Evolutionary conservation across 1,284 basidiomycete species (phyloP), one percentile per base, ranked within the genome.

Genomic region (Grifola frondosa): DNA sequence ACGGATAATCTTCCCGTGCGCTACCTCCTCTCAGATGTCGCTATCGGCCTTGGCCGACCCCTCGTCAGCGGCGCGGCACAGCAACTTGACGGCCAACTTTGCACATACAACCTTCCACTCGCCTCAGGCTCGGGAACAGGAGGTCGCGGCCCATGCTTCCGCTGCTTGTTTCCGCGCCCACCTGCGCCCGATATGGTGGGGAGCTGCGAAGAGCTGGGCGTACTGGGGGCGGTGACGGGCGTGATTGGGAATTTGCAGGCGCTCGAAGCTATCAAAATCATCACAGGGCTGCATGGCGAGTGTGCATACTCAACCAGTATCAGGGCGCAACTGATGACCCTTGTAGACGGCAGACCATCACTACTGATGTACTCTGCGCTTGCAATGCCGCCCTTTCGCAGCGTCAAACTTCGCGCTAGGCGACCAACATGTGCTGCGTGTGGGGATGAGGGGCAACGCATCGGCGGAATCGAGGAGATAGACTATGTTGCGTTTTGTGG

Each of bases 21-120:
- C 4, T 99, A 99, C 65, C 79, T 99, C 6, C 76, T 99, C 44
- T 94, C 91, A n/a, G 96, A 98, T 62, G 80, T 83, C 0, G 82
- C 88, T n/a, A 90, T 91, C 30, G 68, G 70, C 0, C 75, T 92
- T 3, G 66, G 69, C 5, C 84, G 84, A 35, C 88, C 92, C 4
- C 81, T 99, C 22, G 86, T 99, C 24, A 91, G 88, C 42, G 97
- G 94, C 3, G 97, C 95, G 1, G 96, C 96, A 0, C 91, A 98
- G 56, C 82, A 88, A 37, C 86, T 83, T 45, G 91, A 97, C 43
- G 97, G 97, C 0, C 95, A 98, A 61, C 77, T 98, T 31, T 87
- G 84, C 49, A 76, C 84, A 3, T 96, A 93, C 64, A 88, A 88
- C 57, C 64, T 56, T 1, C 46, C 46, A 3, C 44, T 51, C 15